Evolutionary conservation across 306 rosid species (phyloP), one percentile per base, ranked within the genome.

Genomic region (Trifolium fragiferum): DNA sequence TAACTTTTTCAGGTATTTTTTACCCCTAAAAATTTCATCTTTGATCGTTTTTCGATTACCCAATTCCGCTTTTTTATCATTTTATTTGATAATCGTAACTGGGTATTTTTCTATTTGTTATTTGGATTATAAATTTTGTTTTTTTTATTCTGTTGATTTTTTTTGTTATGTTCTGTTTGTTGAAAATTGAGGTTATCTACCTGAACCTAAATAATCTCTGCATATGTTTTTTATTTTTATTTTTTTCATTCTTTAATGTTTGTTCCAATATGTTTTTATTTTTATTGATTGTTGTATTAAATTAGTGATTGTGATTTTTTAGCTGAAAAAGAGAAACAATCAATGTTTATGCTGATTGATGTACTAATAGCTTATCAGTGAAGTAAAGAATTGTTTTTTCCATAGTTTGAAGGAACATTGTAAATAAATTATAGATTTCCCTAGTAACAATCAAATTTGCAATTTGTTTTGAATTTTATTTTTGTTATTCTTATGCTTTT

Each of bases 1-100:
- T 13, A 11, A 25, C 75, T 81, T 72, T 70, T 50, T 50, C 57
- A 79, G 93, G 97, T 92, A 69, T 40, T 12, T 32, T 6, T 66
- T 6, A 41, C n/a, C 38, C 10, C 49, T 6, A 33, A 64, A 77
- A 7, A 49, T 68, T 68, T 58, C 3, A 60, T 13, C 60, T 37
- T 67, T 81, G 41, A 57, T 59, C 60, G 68, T 30, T 74, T 64
- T 25, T 35, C 25, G 54, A 37, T 68, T 23, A 25, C 84, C 79
- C 46, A 18, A 55, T 70, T 78, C 20, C 33, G 25, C 15, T 32
- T 76, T 69, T 75, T 81, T 60, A 72, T 66, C 68, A 33, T 69
- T 77, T 76, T 71, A 8, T 67, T 62, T 79, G 49, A 69, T 79
- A 3, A 72, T 78, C 78, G 63, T n/a, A 20, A 23, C 35, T 73